A percentile compares a stretch with the other conserved stretches of the same genome.
Evolutionary conservation across 257 asterid species (phyloP).

Genomic region (Nicotiana tabacum): DNA sequence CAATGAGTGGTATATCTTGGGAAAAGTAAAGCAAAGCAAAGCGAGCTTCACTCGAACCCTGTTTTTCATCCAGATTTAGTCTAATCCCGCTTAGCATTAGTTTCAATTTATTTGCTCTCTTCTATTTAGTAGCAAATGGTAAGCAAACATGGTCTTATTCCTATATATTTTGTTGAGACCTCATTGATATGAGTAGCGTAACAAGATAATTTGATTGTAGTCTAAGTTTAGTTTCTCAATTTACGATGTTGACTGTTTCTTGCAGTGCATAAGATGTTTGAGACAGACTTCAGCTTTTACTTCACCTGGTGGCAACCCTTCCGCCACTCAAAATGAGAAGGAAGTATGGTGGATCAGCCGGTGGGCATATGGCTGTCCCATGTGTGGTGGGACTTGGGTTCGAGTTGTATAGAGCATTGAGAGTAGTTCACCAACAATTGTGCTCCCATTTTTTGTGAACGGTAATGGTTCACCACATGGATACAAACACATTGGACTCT

Average conservation of each 20-base stretch:
- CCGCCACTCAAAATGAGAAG: conserved; percentile 59
- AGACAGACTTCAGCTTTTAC: conserved; percentile 91
- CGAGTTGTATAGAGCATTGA: conserved; percentile 54
- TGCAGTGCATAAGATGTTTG: conserved; percentile 98
- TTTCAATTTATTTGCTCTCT: background rate
- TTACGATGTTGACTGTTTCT: background rate
- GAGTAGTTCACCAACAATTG: background rate
- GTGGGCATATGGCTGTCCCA: conserved; percentile 92
- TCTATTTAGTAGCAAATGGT: background rate
- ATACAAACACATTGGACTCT: background rate
- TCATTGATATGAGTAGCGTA: background rate
- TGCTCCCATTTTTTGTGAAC: conserved; percentile 1
- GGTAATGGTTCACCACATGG: background rate
- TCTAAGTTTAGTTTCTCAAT: background rate
- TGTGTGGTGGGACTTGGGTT: conserved; percentile 99
- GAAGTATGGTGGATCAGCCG: conserved; percentile 97
- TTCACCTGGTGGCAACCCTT: conserved; percentile 43
- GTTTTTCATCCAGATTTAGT: background rate
- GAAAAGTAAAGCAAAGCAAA: background rate
- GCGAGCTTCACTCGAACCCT: background rate
- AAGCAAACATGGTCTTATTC: background rate
- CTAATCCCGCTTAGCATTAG: background rate
- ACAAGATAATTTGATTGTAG: background rate
- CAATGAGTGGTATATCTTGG: background rate
- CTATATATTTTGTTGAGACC: background rate